Base-by-base conservation (phyloP, 345 rosid genomes). In the Jatropha curcas region DNA sequence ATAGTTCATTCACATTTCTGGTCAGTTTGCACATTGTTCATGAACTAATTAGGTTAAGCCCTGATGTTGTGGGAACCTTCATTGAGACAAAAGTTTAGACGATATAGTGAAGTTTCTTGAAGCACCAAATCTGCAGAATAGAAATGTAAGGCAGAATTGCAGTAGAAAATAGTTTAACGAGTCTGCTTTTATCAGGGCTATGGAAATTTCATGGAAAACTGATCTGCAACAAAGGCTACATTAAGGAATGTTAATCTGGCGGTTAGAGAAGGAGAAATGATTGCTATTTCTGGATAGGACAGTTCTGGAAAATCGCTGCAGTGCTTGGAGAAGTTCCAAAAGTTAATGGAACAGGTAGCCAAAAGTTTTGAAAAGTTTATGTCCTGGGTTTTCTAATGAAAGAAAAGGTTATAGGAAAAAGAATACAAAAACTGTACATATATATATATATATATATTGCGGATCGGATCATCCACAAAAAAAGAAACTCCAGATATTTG, bases 221-320 rank as follows among this genome's bases (percentile, higher is more conserved):
- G 39, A 76, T 46, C 83, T 55, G 64, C 65, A 19, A 63, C 68
- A 12, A 84, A 37, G 74, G 58, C 87, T 2, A 71, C 87, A 24
- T 33, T 86, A 55, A 77, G 72, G 71, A 72, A 79, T 65, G 73
- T 88, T 34, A 70, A 80, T 48, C 45, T 88, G 74, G 67, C n/a
- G 16, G 82, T 78, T 39, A 75, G 62, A 72, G 66, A 41, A 50
- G 85, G 84, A 20, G 83, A 82, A 57, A 85, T 84, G 60, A 72
- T 88, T 28, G 89, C 92, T 0, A 78, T 84, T n/a, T 88, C 88
- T 72, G 92, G 90, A 56, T 87, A 86, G 65, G 88, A 86, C 45
- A 88, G 92, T 22, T 84, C 92, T 4, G 87, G 92, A 13, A 88
- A 88, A 79, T 86, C 92, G 83, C 86, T 20, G 79, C 84, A 22